Evolutionary conservation across 352 stramenopile genomes (phyloP), one percentile per base, ranked within the genome.

Genomic region (Phytophthora tubulina): DNA sequence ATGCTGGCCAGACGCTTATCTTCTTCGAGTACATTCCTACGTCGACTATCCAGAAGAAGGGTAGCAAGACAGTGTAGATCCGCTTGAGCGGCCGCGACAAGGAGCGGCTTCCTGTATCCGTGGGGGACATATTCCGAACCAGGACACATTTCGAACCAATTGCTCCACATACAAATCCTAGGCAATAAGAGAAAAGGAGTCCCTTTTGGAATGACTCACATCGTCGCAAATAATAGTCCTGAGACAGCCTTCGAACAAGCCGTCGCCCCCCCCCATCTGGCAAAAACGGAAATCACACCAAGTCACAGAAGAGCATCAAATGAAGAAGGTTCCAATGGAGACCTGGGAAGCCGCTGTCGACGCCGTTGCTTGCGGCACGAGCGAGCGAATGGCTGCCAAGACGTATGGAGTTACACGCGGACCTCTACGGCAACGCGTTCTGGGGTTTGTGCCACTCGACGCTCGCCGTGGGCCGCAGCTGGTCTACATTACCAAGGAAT

Each of bases 401-500:
- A 17, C 35, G 13, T 49, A 21, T 36, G 33, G 51, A 7, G 36
- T 59, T 33, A 48, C 35, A 33, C 51, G 51, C 46, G 35, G 33
- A 17, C 51, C 51, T 36, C 51, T 46, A 21, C 51, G 17, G 33
- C 2, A 59, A 33, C 36, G 35, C 10, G n/a, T 59, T 11, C 21
- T 48, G 4, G 51, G 15, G 35, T n/a, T 48, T 59, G 35, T 59
- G 35, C 51, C 51, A n/a, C 35, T 59, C 35, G 51, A 59, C 21
- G 51, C 35, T 48, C 51, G 51, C 21, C 14, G 15, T 46, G 51
- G 17, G 7, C 35, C 51, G 3, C 51, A 36, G 21, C n/a, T 59
- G 35, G 51, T 59, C 35, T 59, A 59, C 51, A 59, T 59, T 59
- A 59, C 51, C 51, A 45, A 46, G 35, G 35, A 32, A 36, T 59